Evolutionary conservation across 192 early-diverging fungal genomes (phyloP).

Genomic region (Podila epicladia): DNA sequence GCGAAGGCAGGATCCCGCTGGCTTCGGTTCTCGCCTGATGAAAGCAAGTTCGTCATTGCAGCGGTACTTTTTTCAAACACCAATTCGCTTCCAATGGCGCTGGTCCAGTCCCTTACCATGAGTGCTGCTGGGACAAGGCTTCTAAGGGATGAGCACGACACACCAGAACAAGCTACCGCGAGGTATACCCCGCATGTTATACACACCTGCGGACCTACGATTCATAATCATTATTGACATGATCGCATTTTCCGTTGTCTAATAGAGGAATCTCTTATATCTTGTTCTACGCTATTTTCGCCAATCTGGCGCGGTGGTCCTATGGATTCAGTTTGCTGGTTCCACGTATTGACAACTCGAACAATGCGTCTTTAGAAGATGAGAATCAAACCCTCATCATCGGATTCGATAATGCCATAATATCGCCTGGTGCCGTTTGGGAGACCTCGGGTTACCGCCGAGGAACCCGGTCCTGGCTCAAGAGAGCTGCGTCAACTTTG

Average conservation of each 20-base stretch:
- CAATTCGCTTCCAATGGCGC: conserved; percentile 77
- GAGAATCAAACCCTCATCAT: no score
- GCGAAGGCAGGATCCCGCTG: conserved; percentile 44
- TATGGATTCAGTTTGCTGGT: conserved; percentile 74
- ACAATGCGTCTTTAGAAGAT: no score
- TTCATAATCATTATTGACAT: no score
- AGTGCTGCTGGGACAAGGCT: conserved; percentile 54
- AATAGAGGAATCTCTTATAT: conserved; percentile 77
- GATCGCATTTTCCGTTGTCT: no score
- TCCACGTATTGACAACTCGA: not conserved
- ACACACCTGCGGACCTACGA: no score
- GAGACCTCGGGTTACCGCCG: not conserved
- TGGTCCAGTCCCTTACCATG: conserved; percentile 66
- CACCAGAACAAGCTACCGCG: conserved; percentile 49
- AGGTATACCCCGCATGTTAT: no score
- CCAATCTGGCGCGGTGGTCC: conserved; percentile 82
- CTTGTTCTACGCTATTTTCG: conserved; percentile 82
- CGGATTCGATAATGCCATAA: not conserved
- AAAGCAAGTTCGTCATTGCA: conserved; percentile 68
- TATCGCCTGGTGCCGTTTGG: not conserved
- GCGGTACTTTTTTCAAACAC: conserved; percentile 77
- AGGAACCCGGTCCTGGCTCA: not conserved
- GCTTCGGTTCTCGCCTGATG: conserved; percentile 54
- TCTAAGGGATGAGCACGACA: conserved; percentile 53
- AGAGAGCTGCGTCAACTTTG: not conserved